phyloP scores from a whole-genome alignment of 768 basidiomycete species.

The Coprinellus micaceus region DNA sequence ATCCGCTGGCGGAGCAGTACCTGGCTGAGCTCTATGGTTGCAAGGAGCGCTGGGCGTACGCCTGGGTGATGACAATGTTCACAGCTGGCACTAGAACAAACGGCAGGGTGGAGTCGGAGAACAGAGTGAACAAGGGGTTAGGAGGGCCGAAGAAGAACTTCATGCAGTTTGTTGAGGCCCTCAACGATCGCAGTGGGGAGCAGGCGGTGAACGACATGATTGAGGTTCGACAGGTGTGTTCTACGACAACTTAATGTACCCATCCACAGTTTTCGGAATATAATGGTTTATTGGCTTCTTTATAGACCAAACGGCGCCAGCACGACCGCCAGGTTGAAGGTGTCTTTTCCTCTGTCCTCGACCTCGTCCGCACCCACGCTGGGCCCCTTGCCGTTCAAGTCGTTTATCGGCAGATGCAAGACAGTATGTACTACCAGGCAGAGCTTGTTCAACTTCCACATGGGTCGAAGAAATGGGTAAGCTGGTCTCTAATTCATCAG shows the following conservation, averaged over 20 bases:
- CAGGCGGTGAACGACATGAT: conserved; percentile 20
- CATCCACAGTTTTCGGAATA: too few species aligned
- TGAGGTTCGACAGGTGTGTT: conserved; percentile 19
- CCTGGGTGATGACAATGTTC: conserved; percentile 25
- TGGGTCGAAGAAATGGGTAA: conserved; percentile 25
- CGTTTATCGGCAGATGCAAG: conserved; percentile 28
- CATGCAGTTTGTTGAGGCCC: conserved; percentile 19
- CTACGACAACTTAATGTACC: neutral
- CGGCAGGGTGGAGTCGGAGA: conserved; percentile 29
- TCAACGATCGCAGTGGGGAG: conserved; percentile 21
- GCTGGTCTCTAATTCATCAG: neutral
- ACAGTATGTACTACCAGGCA: conserved; percentile 25
- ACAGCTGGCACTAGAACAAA: conserved; percentile 32
- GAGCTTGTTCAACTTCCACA: conserved; percentile 22
- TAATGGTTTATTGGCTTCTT: too few species aligned
- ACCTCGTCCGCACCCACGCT: conserved; percentile 19
- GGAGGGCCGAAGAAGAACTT: conserved; percentile 21
- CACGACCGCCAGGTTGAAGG: conserved; percentile 24
- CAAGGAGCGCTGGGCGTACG: conserved; percentile 32
- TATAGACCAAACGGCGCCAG: conserved; percentile 16
- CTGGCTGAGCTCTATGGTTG: conserved; percentile 26
- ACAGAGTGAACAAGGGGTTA: conserved; percentile 24
- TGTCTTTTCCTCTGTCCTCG: conserved; percentile 23
- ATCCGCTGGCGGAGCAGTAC: conserved; percentile 21
- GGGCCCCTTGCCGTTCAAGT: conserved; percentile 30